Base-by-base conservation (phyloP, 2,329 filamentous ascomycete genomes). In the Monilinia vaccinii-corymbosi region DNA sequence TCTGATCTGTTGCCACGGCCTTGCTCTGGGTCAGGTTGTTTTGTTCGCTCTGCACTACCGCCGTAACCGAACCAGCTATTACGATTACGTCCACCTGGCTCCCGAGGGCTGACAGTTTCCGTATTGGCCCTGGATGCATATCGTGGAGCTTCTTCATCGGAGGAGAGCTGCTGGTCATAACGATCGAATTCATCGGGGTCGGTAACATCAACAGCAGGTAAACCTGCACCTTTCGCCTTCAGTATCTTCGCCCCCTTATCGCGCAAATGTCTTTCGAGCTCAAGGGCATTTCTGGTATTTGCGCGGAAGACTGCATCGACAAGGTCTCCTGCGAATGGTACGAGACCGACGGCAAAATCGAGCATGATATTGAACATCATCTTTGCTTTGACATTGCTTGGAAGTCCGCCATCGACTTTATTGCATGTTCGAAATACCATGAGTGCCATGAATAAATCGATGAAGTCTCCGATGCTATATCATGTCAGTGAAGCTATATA, bases 281-380 rank as follows among this genome's bases (percentile, higher is more conserved):
- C 72, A 40, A 87, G 80, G 6, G 88, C 84, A 67, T 93, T 94
- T 68, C 84, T 84, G 23, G 86, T 89, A 69, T 93, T 94, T 70
- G 85, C 86, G 62, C 88, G 85, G 75, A 87, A 87, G 3, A 83
- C 72, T 7, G 67, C 87, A 69, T 94, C 89, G 44, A 79, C 81
- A 2, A 93, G 62, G 68, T 93, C 89, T n/a, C 89, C 89, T 0
- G 91, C 63, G 63, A 93, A 82, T 0, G 89, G 89, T 0, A 93
- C 77, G 3, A 94, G 75, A 7, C 89, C 90, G 38, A 92, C 77
- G 42, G 81, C 71, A 66, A 94, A 89, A 70, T 95, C 89, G 45
- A 92, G 62, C 4, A 80, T 68, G 60, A 97, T 82, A 74, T 96
- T 95, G 70, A 91, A 74, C 64, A 91, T 73, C 94, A 99, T 97